Percentiles rank a stretch among this genome's conserved stretches.
These are phyloP conservation scores for Hypoxylon cercidicola DNA, from an alignment of 495 filamentous ascomycete species.

Conservation along the genomic window DNA sequence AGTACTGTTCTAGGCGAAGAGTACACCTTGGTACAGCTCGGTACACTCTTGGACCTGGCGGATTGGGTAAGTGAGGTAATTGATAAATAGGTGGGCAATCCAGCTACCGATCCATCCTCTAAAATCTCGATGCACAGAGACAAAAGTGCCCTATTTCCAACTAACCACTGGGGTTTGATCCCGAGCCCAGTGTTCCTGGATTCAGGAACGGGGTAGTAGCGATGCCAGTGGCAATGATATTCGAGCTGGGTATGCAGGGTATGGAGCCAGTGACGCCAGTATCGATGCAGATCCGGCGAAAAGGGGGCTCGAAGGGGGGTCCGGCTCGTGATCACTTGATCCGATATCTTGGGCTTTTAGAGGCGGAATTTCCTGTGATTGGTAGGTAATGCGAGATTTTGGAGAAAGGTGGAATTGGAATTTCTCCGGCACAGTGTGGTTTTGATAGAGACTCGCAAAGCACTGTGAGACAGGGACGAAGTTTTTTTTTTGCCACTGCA, in stretches of 20 bases:
- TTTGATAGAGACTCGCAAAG: no score
- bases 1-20: neutral
- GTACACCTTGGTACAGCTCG: conserved; percentile 1
- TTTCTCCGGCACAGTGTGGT: no score
- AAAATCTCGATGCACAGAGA: conserved; percentile 12
- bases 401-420: neutral
- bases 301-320: conserved; percentile 12
- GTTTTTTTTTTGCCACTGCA: neutral
- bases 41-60: neutral
- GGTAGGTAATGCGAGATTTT: conserved; percentile 30
- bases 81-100: conserved; percentile 14
- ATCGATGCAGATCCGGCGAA: conserved; percentile 33
- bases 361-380: conserved; percentile 29
- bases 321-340: conserved; percentile 16
- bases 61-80: conserved; percentile 13
- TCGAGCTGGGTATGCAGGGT: conserved; percentile 7
- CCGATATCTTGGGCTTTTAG: conserved; percentile 8
- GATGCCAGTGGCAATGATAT: conserved; percentile 30
- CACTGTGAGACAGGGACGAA: no score
- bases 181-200: conserved; percentile 19
- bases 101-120: conserved; percentile 33
- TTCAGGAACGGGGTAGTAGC: conserved; percentile 16
- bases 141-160: neutral
- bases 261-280: conserved; percentile 40
- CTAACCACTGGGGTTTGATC: conserved; percentile 20